Evolutionary conservation across 2,329 filamentous ascomycete genomes (phyloP), one percentile per base, ranked within the genome.

Genomic region (Stachybotrys elegans): DNA sequence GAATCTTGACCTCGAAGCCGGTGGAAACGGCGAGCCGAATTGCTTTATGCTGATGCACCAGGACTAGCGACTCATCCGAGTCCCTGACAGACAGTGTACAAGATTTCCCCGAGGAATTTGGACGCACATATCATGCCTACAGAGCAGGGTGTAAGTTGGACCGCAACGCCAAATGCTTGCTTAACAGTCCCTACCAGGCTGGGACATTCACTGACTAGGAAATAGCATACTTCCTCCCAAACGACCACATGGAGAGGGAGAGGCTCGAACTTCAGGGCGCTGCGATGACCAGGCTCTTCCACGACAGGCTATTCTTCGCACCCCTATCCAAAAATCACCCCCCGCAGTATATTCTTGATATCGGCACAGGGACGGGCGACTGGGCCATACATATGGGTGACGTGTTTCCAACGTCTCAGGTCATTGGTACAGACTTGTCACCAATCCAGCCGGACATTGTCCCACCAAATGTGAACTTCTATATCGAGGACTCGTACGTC

Each of bases 391-490:
- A 84, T 54, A 76, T 88, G 68, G 81, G 79, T 52, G 77, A 81
- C 51, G 56, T 68, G 40, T 85, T 82, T 47, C 82, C 82, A 12
- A 57, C 72, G 4, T 67, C 82, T 11, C 63, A 73, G 48, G 71
- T 87, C 22, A 72, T 75, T 40, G 83, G 81, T 23, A 84, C 78
- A 8, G 83, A 87, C 54, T 69, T 87, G 6, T 85, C 81, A 1
- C 81, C 83, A 2, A 81, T 86, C 21, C 83, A 87, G 55, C 81
- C 83, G 3, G 66, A 67, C 5, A 70, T 76, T 39, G 82, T 88
- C 1, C 85, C 86, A 1, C 75, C 78, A 16, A 91, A 91, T 49
- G 83, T 89, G 13, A 78, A 81, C 49, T 91, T 91, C 51, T 80
- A 81, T 48, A 75, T 91, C 37, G 84, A 89, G 56, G 85, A 90